Evolutionary conservation across 108 stramenopile species (phyloP).

Genomic region (Skeletonema potamos): DNA sequence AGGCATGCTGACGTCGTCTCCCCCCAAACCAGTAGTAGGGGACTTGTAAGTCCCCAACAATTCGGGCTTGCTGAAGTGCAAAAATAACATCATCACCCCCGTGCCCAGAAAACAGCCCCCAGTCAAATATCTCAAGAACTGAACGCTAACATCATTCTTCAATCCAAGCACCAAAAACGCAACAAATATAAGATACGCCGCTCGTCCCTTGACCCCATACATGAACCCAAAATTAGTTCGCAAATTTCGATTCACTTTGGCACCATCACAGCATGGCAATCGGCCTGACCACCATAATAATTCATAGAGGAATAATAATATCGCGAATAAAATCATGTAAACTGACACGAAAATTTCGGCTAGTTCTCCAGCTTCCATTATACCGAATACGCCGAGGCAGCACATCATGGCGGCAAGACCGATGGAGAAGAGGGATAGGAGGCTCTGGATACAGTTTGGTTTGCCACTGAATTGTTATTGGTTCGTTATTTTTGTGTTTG

Average conservation of each 20-base stretch:
- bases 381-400: conserved; percentile 71
- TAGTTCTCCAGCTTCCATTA: conserved; percentile 56
- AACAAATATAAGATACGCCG: conserved; percentile 80
- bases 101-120: conserved; percentile 62
- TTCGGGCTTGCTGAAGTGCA: conserved; percentile 60
- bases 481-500: no score
- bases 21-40: conserved; percentile 68
- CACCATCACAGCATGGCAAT: conserved; percentile 14
- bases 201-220: conserved; percentile 83
- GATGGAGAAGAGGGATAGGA: conserved; percentile 64
- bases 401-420: conserved; percentile 80
- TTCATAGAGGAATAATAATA: conserved; percentile 80
- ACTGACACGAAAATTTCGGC: conserved; percentile 72
- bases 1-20: conserved; percentile 1
- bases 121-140: conserved; percentile 55
- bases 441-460: conserved; percentile 38
- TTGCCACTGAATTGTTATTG: conserved; percentile 33
- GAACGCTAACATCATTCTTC: conserved; percentile 45
- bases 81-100: conserved; percentile 59
- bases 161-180: conserved; percentile 86
- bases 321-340: conserved; percentile 86
- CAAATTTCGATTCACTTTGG: conserved; percentile 61
- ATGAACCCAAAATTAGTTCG: conserved; percentile 90
- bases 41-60: conserved; percentile 54
- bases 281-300: conserved; percentile 79